Evolutionary conservation across 2,329 filamentous ascomycete species (phyloP).

Genomic region (Clarireedia sp.): DNA sequence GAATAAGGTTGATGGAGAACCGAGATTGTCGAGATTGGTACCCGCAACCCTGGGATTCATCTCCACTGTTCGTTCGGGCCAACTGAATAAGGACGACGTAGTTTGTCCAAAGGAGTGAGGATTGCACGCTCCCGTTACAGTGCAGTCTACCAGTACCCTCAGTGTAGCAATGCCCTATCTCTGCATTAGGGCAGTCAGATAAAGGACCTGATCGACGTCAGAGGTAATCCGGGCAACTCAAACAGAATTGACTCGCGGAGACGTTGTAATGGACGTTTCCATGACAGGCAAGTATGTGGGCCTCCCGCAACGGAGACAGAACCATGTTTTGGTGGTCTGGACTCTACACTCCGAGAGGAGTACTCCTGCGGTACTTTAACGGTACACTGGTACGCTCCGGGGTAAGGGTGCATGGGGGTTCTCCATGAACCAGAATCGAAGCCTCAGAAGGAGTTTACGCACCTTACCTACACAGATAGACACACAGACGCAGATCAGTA

Average conservation of each 20-base stretch:
- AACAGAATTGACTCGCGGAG: not conserved
- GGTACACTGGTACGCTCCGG: not conserved
- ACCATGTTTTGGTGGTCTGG: not conserved
- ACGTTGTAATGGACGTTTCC: not conserved
- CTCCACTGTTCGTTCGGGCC: not conserved
- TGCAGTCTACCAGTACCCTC: not conserved
- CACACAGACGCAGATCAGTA: not conserved
- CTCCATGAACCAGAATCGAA: not conserved
- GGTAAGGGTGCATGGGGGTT: not conserved
- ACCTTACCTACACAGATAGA: not conserved
- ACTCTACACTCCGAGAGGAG: not conserved
- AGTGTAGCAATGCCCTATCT: not conserved
- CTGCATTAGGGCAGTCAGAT: not conserved
- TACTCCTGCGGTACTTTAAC: not conserved
- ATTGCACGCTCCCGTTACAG: not conserved
- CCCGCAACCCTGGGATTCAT: not conserved
- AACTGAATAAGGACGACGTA: not conserved
- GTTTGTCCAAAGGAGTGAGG: not conserved
- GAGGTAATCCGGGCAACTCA: not conserved
- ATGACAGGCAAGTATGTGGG: not conserved
- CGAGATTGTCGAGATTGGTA: not conserved
- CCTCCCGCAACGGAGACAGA: not conserved
- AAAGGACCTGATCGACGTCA: not conserved
- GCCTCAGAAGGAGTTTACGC: not conserved
- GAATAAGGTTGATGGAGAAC: not conserved